Percentiles rank a stretch among this genome's conserved stretches.
Conservation (phyloP, 345 rosid species). For the Rhizophora apiculata region DNA sequence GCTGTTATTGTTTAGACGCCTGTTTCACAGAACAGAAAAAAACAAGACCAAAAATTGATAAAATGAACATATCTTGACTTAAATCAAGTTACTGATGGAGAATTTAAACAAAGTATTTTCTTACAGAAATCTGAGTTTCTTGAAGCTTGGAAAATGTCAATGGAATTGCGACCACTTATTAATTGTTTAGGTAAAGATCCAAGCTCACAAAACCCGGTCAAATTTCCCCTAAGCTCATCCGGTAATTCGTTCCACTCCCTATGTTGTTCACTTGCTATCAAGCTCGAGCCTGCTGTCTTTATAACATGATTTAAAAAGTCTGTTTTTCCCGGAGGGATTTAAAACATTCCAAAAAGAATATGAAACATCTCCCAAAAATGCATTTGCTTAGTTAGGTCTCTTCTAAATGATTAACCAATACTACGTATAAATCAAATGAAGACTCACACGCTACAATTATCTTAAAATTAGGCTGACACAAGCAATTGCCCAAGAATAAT, state of each 20-base stretch:
- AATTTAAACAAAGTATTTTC: conserved; percentile 24
- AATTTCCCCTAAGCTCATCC: conserved; percentile 77
- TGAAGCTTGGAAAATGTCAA: conserved; percentile 49
- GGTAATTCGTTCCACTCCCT: conserved; percentile 63
- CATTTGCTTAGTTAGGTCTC: too few relatives aligned
- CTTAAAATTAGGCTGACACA: too few relatives aligned
- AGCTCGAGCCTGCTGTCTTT: conserved; percentile 90
- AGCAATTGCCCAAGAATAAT: too few relatives aligned
- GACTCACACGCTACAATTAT: too few relatives aligned
- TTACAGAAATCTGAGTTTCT: conserved; percentile 73
- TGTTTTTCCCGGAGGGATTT: not conserved
- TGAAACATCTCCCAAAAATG: not conserved
- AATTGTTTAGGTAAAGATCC: conserved; percentile 80
- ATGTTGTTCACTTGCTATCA: conserved; percentile 65
- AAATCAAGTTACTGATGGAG: conserved; percentile 1
- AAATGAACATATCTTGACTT: not conserved
- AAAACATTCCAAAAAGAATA: not conserved
- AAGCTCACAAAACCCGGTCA: conserved; percentile 82
- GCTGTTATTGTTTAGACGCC: conserved; percentile 80
- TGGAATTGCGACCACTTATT: conserved; percentile 59
- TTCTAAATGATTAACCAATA: too few relatives aligned
- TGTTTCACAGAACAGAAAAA: conserved; percentile 27
- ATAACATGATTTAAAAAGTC: conserved; percentile 17
- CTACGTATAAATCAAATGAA: too few relatives aligned
- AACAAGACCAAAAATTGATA: not conserved